These are phyloP conservation scores for Cylindrotheca closterium DNA, from an alignment of 108 stramenopile genomes.

Conservation along the genomic window DNA sequence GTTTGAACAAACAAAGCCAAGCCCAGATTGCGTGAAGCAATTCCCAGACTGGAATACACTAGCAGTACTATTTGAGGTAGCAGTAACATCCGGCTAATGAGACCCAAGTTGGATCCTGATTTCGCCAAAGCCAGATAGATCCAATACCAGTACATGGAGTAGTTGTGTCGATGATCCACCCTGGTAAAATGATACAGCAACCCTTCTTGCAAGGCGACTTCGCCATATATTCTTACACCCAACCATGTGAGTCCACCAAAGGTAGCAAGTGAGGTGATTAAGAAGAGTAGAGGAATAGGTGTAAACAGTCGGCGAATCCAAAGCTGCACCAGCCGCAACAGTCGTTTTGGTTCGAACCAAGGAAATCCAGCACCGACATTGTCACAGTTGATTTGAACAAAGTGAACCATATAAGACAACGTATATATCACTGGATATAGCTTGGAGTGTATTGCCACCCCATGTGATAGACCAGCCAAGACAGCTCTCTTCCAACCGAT, in stretches of 20 bases:
- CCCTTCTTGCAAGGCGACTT: constrained; percentile 79
- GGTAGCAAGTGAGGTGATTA: constrained; percentile 52
- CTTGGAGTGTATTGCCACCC: constrained; percentile 81
- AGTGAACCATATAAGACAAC: constrained; percentile 63
- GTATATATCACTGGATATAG: constrained; percentile 89
- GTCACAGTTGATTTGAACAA: constrained; percentile 39
- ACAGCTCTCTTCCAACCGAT: constrained; percentile 26
- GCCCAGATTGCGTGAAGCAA: constrained; percentile 70
- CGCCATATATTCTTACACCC: constrained; percentile 67
- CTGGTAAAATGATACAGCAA: constrained; percentile 94
- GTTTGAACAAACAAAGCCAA: constrained; percentile 90
- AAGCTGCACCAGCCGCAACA: constrained; percentile 28
- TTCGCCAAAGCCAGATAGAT: constrained; percentile 86
- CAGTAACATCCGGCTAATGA: constrained; percentile 53
- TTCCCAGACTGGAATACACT: constrained; percentile 60
- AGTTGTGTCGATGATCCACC: constrained; percentile 88
- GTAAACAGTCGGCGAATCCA: constrained; percentile 43
- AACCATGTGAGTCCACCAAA: constrained; percentile 58
- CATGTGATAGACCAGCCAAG: constrained; percentile 72
- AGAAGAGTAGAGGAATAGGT: constrained; percentile 51
- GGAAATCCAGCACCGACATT: constrained; percentile 16
- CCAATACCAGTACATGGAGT: constrained; percentile 72
- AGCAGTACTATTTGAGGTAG: constrained; percentile 81
- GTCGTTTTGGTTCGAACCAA: constrained; percentile 21
- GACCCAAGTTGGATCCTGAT: constrained; percentile 11